phyloP scores from a whole-genome alignment of 2,329 filamentous ascomycete genomes.

The Sporothrix schenckii region DNA sequence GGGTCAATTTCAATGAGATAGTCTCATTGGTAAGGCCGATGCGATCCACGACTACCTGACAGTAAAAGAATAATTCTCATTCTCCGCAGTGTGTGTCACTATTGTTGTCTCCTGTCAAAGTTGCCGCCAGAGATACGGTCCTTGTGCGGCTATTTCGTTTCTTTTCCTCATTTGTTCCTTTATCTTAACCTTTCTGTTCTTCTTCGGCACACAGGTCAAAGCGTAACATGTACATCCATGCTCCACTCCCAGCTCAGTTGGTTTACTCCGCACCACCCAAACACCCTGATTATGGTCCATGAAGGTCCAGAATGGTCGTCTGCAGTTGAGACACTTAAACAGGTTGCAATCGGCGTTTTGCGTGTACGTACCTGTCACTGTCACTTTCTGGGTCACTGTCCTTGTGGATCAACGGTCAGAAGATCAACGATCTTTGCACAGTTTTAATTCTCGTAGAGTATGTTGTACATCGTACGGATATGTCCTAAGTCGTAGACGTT shows the following conservation, averaged over 20 bases:
- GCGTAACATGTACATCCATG: neutral
- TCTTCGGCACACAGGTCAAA: neutral
- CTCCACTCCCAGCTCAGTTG: neutral
- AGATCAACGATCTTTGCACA: neutral
- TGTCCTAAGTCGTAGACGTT: neutral
- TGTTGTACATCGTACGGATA: too few species aligned
- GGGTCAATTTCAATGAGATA: neutral
- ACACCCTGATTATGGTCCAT: neutral
- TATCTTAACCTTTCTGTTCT: neutral
- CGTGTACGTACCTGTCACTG: neutral
- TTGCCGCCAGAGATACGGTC: neutral
- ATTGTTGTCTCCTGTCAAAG: neutral
- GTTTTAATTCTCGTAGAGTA: too few species aligned
- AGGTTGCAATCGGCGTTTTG: conserved; percentile 7
- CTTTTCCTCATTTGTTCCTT: neutral
- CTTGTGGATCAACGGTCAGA: neutral
- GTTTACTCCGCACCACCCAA: neutral
- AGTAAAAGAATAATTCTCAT: neutral
- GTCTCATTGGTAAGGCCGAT: conserved; percentile 16
- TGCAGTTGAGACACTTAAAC: neutral
- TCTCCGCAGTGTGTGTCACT: too few species aligned
- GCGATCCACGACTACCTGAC: too few species aligned
- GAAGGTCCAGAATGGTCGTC: neutral
- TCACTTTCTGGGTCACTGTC: neutral
- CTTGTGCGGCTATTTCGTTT: neutral